Evolutionary conservation across 1,139 yeast species (phyloP).

Genomic region (Geotrichum carabidarum): DNA sequence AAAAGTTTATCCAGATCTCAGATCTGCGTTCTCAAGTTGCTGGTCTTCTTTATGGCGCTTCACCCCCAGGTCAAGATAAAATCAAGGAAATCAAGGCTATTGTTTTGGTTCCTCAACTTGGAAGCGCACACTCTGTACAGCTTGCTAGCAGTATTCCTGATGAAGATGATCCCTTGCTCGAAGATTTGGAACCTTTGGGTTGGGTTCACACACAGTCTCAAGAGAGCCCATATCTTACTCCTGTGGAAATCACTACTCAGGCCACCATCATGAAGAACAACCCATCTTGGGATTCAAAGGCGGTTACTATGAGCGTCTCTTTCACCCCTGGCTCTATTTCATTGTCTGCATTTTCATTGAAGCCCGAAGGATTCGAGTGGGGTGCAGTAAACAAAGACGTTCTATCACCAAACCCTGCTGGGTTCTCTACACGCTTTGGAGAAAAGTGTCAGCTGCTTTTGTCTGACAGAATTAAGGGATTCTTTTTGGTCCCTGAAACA

Average conservation of each 20-base stretch:
- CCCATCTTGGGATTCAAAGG: constrained; percentile 38
- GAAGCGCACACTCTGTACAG: constrained; percentile 61
- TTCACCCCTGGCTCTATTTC: constrained; percentile 85
- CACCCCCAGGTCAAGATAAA: constrained; percentile 63
- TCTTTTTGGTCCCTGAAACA: constrained; percentile 79
- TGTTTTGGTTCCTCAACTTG: constrained; percentile 85
- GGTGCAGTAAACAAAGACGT: constrained; percentile 59
- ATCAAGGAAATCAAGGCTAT: constrained; percentile 75
- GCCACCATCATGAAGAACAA: constrained; percentile 43
- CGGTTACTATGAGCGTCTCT: constrained; percentile 60
- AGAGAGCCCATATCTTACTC: constrained; percentile 57
- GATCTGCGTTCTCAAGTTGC: constrained; percentile 82
- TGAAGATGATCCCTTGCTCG: constrained; percentile 31
- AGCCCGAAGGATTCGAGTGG: constrained; percentile 71
- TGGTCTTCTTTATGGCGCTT: constrained; percentile 69
- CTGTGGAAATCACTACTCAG: constrained; percentile 65
- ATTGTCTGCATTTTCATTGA: constrained; percentile 58
- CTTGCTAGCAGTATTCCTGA: constrained; percentile 51
- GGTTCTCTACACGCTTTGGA: constrained; percentile 58
- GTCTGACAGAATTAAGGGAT: constrained; percentile 74
- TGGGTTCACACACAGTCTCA: constrained; percentile 62
- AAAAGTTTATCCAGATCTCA: constrained; percentile 72
- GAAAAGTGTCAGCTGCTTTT: constrained; percentile 63
- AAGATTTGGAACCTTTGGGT: constrained; percentile 40
- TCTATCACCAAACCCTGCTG: constrained; percentile 52